Percentiles rank a stretch among this genome's conserved stretches.
Evolutionary conservation across 2,329 filamentous ascomycete genomes (phyloP).

Genomic region (Pseudocercospora fuligena): DNA sequence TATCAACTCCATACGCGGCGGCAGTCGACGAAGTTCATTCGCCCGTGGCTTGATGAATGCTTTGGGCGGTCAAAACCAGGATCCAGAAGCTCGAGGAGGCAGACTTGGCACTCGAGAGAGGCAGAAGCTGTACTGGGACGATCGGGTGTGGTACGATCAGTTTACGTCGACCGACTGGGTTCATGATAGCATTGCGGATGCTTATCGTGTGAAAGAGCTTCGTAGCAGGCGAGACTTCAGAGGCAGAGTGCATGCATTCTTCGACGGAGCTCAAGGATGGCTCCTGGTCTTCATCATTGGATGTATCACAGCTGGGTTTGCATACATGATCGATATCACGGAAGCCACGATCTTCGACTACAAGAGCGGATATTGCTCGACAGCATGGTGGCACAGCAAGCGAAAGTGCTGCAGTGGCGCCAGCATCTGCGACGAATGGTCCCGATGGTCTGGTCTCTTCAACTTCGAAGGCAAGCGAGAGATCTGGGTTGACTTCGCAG

Average conservation of each 20-base stretch:
- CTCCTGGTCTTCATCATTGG: constrained; percentile 89
- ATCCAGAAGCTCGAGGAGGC: constrained; percentile 17
- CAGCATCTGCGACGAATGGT: constrained; percentile 63
- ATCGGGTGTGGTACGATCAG: constrained; percentile 98
- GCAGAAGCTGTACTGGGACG: constrained; percentile 71
- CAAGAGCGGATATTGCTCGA: constrained; percentile 85
- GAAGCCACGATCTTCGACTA: constrained; percentile 86
- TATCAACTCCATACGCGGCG: constrained; percentile 30
- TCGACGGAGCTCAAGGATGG: constrained; percentile 93
- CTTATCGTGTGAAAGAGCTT: constrained; percentile 83
- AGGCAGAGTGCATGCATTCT: constrained; percentile 75
- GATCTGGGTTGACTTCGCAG: constrained; percentile 73
- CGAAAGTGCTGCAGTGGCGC: constrained; percentile 66
- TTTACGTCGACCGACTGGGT: constrained; percentile 99
- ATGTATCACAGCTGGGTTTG: constrained; percentile 79
- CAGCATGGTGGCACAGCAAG: constrained; percentile 72
- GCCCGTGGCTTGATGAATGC: constrained; percentile 37
- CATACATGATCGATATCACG: constrained; percentile 86
- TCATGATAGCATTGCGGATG: constrained; percentile 94
- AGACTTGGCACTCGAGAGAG: constrained; percentile 65
- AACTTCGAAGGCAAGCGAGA: constrained; percentile 53
- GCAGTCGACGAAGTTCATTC: constrained; percentile 56
- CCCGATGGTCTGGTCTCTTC: constrained; percentile 66
- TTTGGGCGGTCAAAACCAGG: constrained; percentile 26
- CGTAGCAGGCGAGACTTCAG: constrained; percentile 81